Evolutionary conservation across 1,284 basidiomycete species (phyloP), one percentile per base, ranked within the genome.

Genomic region (Moesziomyces sp.): DNA sequence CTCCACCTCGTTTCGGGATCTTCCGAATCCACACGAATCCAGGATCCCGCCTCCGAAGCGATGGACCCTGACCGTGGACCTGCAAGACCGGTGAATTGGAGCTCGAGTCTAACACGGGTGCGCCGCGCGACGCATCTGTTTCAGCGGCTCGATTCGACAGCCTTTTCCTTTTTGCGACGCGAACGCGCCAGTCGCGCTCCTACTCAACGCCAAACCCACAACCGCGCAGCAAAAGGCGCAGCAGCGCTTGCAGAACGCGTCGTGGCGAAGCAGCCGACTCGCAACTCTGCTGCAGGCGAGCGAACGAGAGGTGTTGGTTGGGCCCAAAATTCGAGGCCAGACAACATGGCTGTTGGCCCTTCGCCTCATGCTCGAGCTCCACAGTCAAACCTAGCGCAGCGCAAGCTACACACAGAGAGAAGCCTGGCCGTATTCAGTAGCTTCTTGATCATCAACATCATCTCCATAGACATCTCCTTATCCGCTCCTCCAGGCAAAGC

Each of bases 201-300:
- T 43, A 44, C 38, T 60, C 24, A 54, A 60, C 58, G 52, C 58
- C 58, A 60, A 53, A 48, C n/a, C 38, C 30, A 30, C 4, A 35
- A 26, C 14, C 21, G 30, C 46, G 38, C 30, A 33, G 30, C 30
- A 33, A 9, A 1, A 33, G 13, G 30, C 30, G 30, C 30, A 13
- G 30, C 57, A 30, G 21, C 35, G 30, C 44, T 40, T 7, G 35
- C 46, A 38, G 16, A 50, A 59, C 58, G 58, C 58, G 58, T 59
- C 58, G 58, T 43, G 57, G 44, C 6, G 23, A 58, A 14, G 35
- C 35, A 38, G 35, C 38, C 38, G 11, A 33, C 30, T 11, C 26
- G 24, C 24, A 30, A 30, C 2, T 30, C 2, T 10, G 7, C 38
- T 40, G 38, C 38, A 40, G 18, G 16, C 16, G 16, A 35, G 16